phyloP scores from a whole-genome alignment of 345 rosid species.

The Anacardium occidentale region DNA sequence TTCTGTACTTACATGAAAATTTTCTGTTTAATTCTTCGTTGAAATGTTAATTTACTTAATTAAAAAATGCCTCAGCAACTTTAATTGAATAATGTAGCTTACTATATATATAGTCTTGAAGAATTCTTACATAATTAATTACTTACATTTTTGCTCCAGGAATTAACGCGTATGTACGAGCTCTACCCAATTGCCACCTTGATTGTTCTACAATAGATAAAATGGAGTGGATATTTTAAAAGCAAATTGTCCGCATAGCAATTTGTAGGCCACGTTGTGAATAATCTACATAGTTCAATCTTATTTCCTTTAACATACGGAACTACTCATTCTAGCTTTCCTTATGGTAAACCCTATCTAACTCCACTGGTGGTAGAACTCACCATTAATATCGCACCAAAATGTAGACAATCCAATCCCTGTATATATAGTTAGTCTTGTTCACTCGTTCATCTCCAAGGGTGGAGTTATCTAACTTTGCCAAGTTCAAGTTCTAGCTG shows the following conservation, averaged over 20 bases:
- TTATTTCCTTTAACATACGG: not conserved
- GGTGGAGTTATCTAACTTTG: not conserved
- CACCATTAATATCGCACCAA: slow-evolving; percentile 32
- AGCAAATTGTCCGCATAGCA: not conserved
- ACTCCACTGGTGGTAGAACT: slow-evolving; percentile 20
- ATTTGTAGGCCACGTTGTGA: not conserved
- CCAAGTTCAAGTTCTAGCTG: not conserved
- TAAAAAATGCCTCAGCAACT: too few species aligned
- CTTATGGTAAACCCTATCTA: slow-evolving; percentile 17
- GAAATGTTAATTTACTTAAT: too few species aligned
- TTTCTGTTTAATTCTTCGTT: too few species aligned
- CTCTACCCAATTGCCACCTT: not conserved
- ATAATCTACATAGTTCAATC: not conserved
- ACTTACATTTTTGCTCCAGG: not conserved
- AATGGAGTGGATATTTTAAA: not conserved
- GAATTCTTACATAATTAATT: too few species aligned
- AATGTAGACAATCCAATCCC: not conserved
- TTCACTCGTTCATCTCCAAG: slow-evolving; percentile 16
- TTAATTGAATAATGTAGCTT: too few species aligned
- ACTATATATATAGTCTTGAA: too few species aligned
- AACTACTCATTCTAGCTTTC: slow-evolving; percentile 8
- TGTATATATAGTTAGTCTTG: slow-evolving; percentile 20
- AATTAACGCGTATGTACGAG: not conserved
- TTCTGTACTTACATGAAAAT: too few species aligned
- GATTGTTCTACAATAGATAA: not conserved